Evolutionary conservation across 495 filamentous ascomycete species (phyloP), one percentile per base, ranked within the genome.

Genomic region (Xylaria nigripes): DNA sequence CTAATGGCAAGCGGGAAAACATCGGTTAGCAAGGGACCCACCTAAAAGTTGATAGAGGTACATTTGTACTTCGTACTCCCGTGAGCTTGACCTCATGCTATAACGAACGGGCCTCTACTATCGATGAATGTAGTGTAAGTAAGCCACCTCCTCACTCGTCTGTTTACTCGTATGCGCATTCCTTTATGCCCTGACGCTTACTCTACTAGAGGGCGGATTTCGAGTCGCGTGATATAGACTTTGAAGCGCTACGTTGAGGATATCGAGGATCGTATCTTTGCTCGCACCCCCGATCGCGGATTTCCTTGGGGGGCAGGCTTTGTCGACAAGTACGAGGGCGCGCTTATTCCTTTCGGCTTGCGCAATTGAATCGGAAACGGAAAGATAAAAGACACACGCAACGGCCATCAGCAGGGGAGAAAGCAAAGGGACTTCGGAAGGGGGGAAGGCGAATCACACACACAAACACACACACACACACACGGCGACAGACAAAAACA

Each of bases 11-110:
- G 27, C 48, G 45, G 46, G 15, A 52, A 52, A 55, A 43, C 30
- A 18, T 21, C 57, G 52, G 47, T 7, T 4, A 46, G 15, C 6
- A 1, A 2, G 0, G 12, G 57, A 21, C 48, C 57, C 52, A 52
- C 53, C 51, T 60, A 53, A 53, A 60, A 57, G 40, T 49, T 49
- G 44, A 25, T 53, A n/a, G 16, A 12, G 36, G 16, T 18, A 3
- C 32, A 2, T 36, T 15, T 12, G 32, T 36, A 9, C 10, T 10
- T 30, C 32, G 32, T 2, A 36, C 32, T 5, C 27, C 13, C 22
- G 43, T 12, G 43, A 45, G 21, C 43, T 23, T 45, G 43, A 45
- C 43, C 21, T 45, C 43, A 25, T 15, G 43, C 12, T 24, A 2
- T 2, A 36, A 24, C 5, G 6, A 6, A 24, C 19, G 21, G 21